A percentile compares a stretch with the other conserved stretches of the same genome.
These are phyloP conservation scores for Penstemon eatonii DNA, from an alignment of 257 asterid genomes.

Conservation along the genomic window DNA sequence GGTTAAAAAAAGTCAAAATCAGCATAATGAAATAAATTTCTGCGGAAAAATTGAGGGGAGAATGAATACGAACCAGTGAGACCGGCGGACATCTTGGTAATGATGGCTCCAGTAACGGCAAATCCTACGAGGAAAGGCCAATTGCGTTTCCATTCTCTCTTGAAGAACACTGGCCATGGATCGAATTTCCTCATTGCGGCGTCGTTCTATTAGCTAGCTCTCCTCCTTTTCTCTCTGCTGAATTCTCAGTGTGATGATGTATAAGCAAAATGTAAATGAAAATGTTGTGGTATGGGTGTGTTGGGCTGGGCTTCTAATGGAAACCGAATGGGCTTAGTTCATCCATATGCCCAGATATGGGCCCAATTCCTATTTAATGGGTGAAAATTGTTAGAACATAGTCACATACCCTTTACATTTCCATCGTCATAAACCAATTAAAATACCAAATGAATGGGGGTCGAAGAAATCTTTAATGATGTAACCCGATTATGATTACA, in stretches of 20 bases:
- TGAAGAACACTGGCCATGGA: slow-evolving; percentile 56
- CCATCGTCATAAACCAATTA: no score
- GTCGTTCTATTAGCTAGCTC: background rate
- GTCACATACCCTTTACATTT: no score
- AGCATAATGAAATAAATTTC: background rate
- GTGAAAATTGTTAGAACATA: no score
- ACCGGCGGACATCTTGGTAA: slow-evolving; percentile 46
- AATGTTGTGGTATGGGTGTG: no score
- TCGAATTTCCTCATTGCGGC: slow-evolving; percentile 51
- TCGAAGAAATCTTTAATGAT: no score
- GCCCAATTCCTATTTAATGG: no score
- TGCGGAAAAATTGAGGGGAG: background rate
- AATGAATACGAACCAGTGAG: slow-evolving; percentile 41
- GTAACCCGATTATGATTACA: no score
- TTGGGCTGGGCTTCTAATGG: no score
- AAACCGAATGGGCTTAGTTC: no score
- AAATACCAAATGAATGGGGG: no score
- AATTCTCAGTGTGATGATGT: background rate
- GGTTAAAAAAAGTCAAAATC: background rate
- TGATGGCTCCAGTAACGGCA: slow-evolving; percentile 27
- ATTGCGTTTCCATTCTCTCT: slow-evolving; percentile 35
- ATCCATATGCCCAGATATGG: no score
- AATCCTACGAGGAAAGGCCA: slow-evolving; percentile 40
- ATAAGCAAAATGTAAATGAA: no score
- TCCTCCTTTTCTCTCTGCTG: slow-evolving; percentile 11